Base-by-base conservation (phyloP, 2,329 filamentous ascomycete genomes). In the Lithohypha guttulata region DNA sequence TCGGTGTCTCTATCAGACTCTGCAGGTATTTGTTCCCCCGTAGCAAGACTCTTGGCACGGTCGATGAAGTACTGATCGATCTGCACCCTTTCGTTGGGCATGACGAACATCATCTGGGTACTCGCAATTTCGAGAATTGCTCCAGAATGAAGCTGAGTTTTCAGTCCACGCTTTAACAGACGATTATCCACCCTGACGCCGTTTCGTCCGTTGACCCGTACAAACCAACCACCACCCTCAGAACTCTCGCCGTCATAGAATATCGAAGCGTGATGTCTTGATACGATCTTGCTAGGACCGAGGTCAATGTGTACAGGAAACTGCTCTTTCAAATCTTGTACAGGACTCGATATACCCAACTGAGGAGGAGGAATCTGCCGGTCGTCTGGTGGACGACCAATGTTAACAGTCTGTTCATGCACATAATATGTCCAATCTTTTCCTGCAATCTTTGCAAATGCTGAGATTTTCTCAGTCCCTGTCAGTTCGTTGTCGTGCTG, bases 21-120 rank as follows among this genome's bases (percentile, higher is more conserved):
- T 56, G 60, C 63, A 6, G 50, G 44, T n/a, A 55, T 47, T 23
- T 56, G 53, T 37, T 64, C 62, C 2, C 60, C 61, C 33, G 57
- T 59, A 6, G 60, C 61, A 29, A 65, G 47, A 15, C 59, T 59
- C 50, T 65, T 62, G n/a, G 81, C 79, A 31, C 82, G 77, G 50
- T 82, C 73, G 11, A 83, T 71, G 55, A 81, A 86, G 52, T 65
- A 73, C 15, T 71, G 71, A 54, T 82, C 75, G 44, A 93, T 78
- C 32, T 73, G 69, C 18, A 86, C 69, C 17, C 75, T 73, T 41
- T 83, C 79, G 17, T 76, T 77, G 1, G 91, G 89, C n/a, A 93
- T 75, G 33, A 95, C 84, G 60, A 98, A 98, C 70, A 96, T 89
- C 91, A 98, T 98, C 65, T 98, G 89, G 1, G 91, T 83, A 38